Evolutionary conservation across 2,329 filamentous ascomycete genomes (phyloP), one percentile per base, ranked within the genome.

Genomic region (Cryphonectria japonica): DNA sequence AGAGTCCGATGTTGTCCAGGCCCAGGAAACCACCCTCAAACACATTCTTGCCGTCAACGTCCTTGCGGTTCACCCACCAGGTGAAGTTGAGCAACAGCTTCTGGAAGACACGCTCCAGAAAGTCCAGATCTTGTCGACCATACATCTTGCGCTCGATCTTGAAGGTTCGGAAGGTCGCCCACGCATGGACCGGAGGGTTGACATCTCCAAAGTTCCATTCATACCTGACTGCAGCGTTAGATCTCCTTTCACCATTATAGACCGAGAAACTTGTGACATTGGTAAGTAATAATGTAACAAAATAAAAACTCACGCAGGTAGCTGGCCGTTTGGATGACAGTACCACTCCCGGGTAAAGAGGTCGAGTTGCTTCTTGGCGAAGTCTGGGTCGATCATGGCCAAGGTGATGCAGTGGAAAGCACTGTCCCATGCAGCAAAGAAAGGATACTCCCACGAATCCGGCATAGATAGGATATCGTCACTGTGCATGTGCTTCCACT

Each of bases 121-220:
- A 98, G 81, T 98, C 96, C 43, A 98, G 85, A 79, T 98, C 95
- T 78, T 98, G 94, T 46, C 93, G 90, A 57, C 95, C 96, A 77
- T 98, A 98, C 85, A 98, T 89, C 84, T 98, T 98, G 75, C 96
- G 91, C 84, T 98, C 95, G 74, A 98, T 98, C 83, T 98, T 98
- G 90, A 98, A 98, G 0, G 93, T 93, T 70, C 96, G 88, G 85
- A 98, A 98, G 0, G 94, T 93, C 1, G 95, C 91, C 95, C 95
- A 98, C 0, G 95, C 96, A 80, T 98, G 95, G 0, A 98, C 95
- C 0, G 95, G 95, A 37, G 95, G 95, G 76, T 98, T 98, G 74
- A 98, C 95, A 77, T 98, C 96, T 68, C 95, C 92, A 83, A 98
- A 98, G 79, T 98, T 98, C 95, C 95, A 98, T 80, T 98, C 95